Evolutionary conservation across 1,139 yeast genomes (phyloP).

Genomic region (Sugiyamaella sp.): DNA sequence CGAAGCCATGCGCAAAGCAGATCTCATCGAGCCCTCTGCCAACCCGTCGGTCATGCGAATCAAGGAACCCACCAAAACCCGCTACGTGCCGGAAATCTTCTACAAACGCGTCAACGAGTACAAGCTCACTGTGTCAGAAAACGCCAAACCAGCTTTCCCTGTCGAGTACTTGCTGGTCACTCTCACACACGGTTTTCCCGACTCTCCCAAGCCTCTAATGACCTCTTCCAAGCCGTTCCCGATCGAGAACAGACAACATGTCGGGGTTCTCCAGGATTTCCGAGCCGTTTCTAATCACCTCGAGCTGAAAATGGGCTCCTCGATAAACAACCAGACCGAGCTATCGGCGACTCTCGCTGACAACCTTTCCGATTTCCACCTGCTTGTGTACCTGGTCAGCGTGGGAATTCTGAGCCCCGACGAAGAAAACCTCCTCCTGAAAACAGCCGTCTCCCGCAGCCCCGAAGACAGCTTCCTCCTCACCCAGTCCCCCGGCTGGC

Average conservation of each 20-base stretch:
- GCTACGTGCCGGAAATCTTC: constrained; percentile 94
- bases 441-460: constrained; percentile 43
- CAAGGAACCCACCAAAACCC: constrained; percentile 64
- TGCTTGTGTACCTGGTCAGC: constrained; percentile 58
- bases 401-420: constrained; percentile 53
- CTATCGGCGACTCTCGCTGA: constrained; percentile 41
- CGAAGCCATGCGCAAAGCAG: constrained; percentile 86
- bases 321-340: constrained; percentile 36
- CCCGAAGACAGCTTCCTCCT: constrained; percentile 54
- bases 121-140: constrained; percentile 79
- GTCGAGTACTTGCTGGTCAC: constrained; percentile 89
- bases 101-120: constrained; percentile 87
- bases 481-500: constrained; percentile 73
- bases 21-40: constrained; percentile 81
- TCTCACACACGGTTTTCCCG: constrained; percentile 90
- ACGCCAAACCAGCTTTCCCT: constrained; percentile 96
- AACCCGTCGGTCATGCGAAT: constrained; percentile 89
- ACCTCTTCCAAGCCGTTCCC: constrained; percentile 55
- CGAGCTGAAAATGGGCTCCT: constrained; percentile 30
- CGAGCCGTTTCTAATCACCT: constrained; percentile 53
- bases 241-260: constrained; percentile 73
- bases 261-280: constrained; percentile 76
- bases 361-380: constrained; percentile 70
- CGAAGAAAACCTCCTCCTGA: constrained; percentile 55
- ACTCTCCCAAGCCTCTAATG: constrained; percentile 54